These are phyloP conservation scores for Lipomyces japonicus DNA, from an alignment of 805 yeast species.

Conservation along the genomic window DNA sequence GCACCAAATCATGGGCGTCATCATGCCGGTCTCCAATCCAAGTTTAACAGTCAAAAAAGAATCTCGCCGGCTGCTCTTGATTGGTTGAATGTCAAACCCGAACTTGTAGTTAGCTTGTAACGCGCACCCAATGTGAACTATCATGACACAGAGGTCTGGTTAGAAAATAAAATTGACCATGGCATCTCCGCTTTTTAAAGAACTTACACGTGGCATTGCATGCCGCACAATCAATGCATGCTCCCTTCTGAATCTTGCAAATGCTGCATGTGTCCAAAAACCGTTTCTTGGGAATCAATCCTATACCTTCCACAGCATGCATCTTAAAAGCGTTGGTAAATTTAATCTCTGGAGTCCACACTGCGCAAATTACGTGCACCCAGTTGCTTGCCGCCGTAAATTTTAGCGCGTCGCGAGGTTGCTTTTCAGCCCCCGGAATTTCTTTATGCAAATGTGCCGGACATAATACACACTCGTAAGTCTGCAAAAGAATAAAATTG, in stretches of 20 bases:
- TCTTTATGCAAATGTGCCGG: conserved; percentile 37
- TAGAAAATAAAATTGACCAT: neutral
- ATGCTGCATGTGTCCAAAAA: conserved; percentile 35
- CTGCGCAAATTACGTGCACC: conserved; percentile 74
- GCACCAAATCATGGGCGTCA: conserved; percentile 37
- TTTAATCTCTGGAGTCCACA: conserved; percentile 48
- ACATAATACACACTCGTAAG: conserved; percentile 67
- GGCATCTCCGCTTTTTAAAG: neutral
- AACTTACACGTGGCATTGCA: conserved; percentile 39
- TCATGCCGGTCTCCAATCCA: conserved; percentile 29
- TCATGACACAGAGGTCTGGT: neutral
- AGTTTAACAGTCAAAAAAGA: conserved; percentile 25
- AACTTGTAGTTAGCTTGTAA: conserved; percentile 45
- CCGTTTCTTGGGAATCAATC: conserved; percentile 32
- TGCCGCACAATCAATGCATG: conserved; percentile 46
- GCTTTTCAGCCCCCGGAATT: conserved; percentile 7
- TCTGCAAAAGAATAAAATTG: conserved; percentile 32
- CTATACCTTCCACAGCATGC: conserved; percentile 49
- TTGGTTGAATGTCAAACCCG: conserved; percentile 50
- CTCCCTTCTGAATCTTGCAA: conserved; percentile 55
- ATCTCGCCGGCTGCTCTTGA: conserved; percentile 31
- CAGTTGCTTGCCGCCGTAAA: conserved; percentile 65
- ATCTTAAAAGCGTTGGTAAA: conserved; percentile 44
- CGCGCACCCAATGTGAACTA: conserved; percentile 57
- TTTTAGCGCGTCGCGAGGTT: conserved; percentile 57